Evolutionary conservation across 2,329 filamentous ascomycete species (phyloP).

Genomic region (Knufia fluminis): DNA sequence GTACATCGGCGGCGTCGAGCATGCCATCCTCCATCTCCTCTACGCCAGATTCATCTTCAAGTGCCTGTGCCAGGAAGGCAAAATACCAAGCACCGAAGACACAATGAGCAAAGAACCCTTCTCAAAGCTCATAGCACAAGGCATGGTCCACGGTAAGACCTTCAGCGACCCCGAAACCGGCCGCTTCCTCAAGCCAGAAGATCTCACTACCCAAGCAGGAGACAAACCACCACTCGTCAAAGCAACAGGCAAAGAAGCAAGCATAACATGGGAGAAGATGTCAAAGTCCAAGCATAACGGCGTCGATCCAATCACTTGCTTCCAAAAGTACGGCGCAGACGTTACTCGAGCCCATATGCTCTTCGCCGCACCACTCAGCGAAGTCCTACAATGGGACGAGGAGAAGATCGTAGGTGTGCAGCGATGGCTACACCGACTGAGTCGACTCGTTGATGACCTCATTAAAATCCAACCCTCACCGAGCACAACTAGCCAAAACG

Average conservation of each 20-base stretch:
- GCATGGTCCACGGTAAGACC: constrained; percentile 87
- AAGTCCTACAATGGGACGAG: constrained; percentile 82
- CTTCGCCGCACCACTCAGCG: constrained; percentile 75
- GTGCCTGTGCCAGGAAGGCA: constrained; percentile 53
- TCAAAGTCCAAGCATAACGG: constrained; percentile 92
- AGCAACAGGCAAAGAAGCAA: constrained; percentile 49
- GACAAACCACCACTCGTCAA: constrained; percentile 51
- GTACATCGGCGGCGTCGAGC: constrained; percentile 85
- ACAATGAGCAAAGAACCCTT: constrained; percentile 59
- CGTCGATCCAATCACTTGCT: constrained; percentile 67
- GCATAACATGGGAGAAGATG: constrained; percentile 78
- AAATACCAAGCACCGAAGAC: constrained; percentile 26
- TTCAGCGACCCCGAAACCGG: constrained; percentile 66
- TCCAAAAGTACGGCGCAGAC: constrained; percentile 69
- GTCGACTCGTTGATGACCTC: constrained; percentile 44
- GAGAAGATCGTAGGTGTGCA: constrained; percentile 71
- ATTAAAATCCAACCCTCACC: not conserved
- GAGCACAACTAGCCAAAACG: not conserved
- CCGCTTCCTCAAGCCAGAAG: constrained; percentile 65
- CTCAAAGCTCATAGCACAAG: constrained; percentile 71
- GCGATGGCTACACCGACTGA: constrained; percentile 65
- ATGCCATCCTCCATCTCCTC: constrained; percentile 80
- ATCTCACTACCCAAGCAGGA: constrained; percentile 55
- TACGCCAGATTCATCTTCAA: constrained; percentile 89
- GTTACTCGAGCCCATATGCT: constrained; percentile 77